These are phyloP conservation scores for Clarireedia sp. DNA, from an alignment of 2,329 filamentous ascomycete genomes.

Conservation along the genomic window DNA sequence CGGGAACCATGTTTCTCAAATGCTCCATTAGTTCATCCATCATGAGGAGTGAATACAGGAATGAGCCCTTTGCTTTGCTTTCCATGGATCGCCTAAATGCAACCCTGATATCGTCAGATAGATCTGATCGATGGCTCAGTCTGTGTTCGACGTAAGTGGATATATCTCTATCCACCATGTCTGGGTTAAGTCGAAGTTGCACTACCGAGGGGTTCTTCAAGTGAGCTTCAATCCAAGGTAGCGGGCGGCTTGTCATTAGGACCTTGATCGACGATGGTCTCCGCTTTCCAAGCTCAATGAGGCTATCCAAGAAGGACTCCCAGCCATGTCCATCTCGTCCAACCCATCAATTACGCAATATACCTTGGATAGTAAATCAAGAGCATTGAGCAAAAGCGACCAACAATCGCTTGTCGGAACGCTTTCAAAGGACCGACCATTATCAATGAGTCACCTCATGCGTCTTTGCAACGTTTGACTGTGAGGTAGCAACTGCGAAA, in stretches of 20 bases:
- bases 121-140: neutral
- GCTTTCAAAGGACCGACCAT: neutral
- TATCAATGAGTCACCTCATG: neutral
- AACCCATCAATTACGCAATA: conserved; percentile 43
- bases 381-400: conserved; percentile 21
- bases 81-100: neutral
- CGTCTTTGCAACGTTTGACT: conserved; percentile 5
- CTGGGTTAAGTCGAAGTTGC: conserved; percentile 32
- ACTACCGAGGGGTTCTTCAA: conserved; percentile 25
- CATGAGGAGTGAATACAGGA: neutral
- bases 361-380: conserved; percentile 17
- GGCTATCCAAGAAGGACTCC: conserved; percentile 28
- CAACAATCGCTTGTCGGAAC: conserved; percentile 23
- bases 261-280: conserved; percentile 32
- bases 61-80: neutral
- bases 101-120: too few relatives aligned
- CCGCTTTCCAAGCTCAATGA: conserved; percentile 29
- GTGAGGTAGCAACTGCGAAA: conserved; percentile 27
- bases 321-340: conserved; percentile 38
- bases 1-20: neutral
- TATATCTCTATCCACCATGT: conserved; percentile 32
- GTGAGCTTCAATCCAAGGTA: conserved; percentile 25
- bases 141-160: neutral
- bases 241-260: conserved; percentile 36
- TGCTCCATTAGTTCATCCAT: neutral